Base-by-base conservation (phyloP, 2,329 filamentous ascomycete genomes). In the Penicillium concentricum region DNA sequence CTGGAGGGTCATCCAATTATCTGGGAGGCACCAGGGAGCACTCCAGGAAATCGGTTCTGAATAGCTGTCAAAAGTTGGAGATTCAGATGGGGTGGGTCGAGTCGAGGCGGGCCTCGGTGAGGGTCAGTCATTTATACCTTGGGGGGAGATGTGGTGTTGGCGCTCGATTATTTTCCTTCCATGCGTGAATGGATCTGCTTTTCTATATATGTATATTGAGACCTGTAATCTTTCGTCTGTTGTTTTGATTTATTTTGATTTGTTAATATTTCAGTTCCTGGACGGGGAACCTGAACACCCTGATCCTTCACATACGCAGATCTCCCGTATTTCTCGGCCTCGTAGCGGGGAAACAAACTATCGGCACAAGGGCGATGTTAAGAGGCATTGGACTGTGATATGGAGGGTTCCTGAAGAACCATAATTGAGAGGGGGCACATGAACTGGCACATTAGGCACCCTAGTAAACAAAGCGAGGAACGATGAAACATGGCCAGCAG, bases 1-100 rank as follows among this genome's bases (percentile, higher is more conserved):
- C n/a, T 67, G 39, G 65, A 66, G 24, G 65, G 54, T 3, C 47
- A 43, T 22, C 30, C 41, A 3, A 48, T 58, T 2, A 43, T 56
- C 13, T 57, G 53, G 24, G 51, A 54, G 22, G 56, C 34, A 10
- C 56, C 56, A 22, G 54, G 39, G 0, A 52, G 49, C 13, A 56
- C 16, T 9, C 54, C 52, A 1, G 20, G 4, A 1, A 2, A 50
- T 18, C 38, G 46, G 30, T 22, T 9, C 9, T 43, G 37, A 34
- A 9, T 2, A 18, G 2, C 3, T 28, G 4, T 26, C 16, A 26
- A 34, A 48, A 7, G 0, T 4, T 18, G 3, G 48, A 32, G 32
- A 32, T 41, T 15, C 1, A 5, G 5, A 24, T 18, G 10, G 15
- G 22, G 16, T 10, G 16, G 2, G 8, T 35, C 10, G 18, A 16